Evolutionary conservation across 2,329 filamentous ascomycete species (phyloP).

Genomic region (Zalaria obscura): DNA sequence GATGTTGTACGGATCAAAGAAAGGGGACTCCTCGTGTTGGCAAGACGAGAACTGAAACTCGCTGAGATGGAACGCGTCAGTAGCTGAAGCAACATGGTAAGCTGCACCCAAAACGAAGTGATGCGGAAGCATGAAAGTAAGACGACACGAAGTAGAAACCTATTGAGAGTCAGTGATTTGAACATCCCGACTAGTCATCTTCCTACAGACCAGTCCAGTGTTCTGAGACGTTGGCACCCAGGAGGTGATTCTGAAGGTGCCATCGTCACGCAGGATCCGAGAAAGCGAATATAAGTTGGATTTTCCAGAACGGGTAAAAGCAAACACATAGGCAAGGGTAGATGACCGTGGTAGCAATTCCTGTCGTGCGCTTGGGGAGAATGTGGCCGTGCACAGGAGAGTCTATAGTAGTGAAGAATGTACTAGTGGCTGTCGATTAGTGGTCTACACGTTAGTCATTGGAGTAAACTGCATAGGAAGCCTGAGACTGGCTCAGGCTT

Average conservation of each 20-base stretch:
- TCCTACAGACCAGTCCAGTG: too few relatives aligned
- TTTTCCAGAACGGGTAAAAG: not conserved
- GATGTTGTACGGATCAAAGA: conserved; percentile 6
- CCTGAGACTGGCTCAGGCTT: not conserved
- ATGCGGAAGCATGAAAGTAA: not conserved
- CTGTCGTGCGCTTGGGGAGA: not conserved
- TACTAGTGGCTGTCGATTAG: not conserved
- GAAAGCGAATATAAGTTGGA: not conserved
- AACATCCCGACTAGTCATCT: not conserved
- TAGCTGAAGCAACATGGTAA: conserved; percentile 1
- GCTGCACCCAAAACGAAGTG: not conserved
- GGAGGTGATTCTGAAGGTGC: not conserved
- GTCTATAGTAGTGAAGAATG: not conserved
- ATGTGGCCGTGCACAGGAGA: not conserved
- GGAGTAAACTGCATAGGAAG: not conserved
- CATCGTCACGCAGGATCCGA: not conserved
- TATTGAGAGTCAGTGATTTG: conserved; percentile 1
- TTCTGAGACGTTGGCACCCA: not conserved
- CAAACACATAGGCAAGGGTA: not conserved
- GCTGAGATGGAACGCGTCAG: conserved; percentile 3
- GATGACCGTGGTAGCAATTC: not conserved
- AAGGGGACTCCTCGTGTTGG: conserved; percentile 4
- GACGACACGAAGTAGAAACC: conserved; percentile 2
- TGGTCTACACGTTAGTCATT: not conserved
- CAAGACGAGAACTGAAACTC: conserved; percentile 5